Base-by-base conservation (phyloP, 352 stramenopile species). In the Pythium sp. region DNA sequence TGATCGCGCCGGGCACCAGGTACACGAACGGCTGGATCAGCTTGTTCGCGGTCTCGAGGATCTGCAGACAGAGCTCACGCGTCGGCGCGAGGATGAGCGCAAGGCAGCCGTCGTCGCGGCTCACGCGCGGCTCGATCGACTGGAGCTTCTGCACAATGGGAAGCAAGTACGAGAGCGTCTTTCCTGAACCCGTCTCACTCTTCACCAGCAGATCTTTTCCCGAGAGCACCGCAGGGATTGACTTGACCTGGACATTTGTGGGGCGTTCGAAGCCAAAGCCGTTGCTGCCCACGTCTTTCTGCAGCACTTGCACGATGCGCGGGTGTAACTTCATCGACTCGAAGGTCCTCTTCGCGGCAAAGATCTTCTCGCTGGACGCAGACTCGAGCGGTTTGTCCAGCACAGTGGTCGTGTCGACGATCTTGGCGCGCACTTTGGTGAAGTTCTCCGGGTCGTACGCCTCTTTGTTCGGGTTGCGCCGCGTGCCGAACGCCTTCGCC, bases 91-190 rank as follows among this genome's bases (percentile, higher is more conserved):
- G 71, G 11, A 99, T 85, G 11, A 99, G 74, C 22, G 94, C 94
- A 63, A 95, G 71, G 61, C 88, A 97, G n/a, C 91, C 90, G 67
- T 98, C 89, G 8, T 90, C 72, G 15, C 91, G 81, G 32, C 85
- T 75, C 20, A 97, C 82, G 12, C 93, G 81, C 0, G 82, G 84
- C n/a, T 86, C 74, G 34, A 87, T 68, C 7, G 75, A 67, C 65
- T 94, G 85, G 15, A 98, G 74, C 34, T 91, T 86, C 71, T 99
- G 90, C 15, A 99, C 78, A 54, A 99, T 95, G 18, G 97, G 97
- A 41, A 99, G 73, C 51, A 99, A 67, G 70, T 98, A 99, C 49
- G 97, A 94, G 54, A 99, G 78, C 38, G 97, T 99, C 74, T 99
- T 99, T 57, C 97, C 97, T 4, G 87, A 98, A 26, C 97, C 97